A percentile compares a stretch with the other conserved stretches of the same genome.
phyloP scores from a whole-genome alignment of 2,329 filamentous ascomycete genomes.

The Diaporthe citri region DNA sequence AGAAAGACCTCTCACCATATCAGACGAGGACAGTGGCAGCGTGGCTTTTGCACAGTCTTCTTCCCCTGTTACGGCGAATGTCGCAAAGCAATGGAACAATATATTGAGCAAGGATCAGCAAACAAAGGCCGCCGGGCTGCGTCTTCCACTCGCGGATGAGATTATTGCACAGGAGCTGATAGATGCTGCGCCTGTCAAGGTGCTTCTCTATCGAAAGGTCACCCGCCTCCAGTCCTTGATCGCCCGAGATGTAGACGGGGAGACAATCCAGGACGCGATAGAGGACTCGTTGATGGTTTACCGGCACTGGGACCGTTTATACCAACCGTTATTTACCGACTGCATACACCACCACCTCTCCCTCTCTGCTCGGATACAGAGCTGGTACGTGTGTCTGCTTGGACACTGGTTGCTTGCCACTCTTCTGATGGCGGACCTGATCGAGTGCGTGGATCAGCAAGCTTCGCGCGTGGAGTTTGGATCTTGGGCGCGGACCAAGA shows the following conservation, averaged over 20 bases:
- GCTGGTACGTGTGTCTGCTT: conserved; percentile 70
- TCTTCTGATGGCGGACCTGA: conserved; percentile 66
- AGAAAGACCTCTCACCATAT: conserved; percentile 51
- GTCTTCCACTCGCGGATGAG: conserved; percentile 69
- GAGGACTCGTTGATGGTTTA: conserved; percentile 62
- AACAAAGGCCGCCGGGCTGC: conserved; percentile 42
- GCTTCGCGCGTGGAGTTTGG: conserved; percentile 46
- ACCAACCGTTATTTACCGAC: conserved; percentile 65
- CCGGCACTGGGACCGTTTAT: conserved; percentile 66
- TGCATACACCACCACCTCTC: conserved; percentile 62
- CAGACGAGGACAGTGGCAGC: conserved; percentile 53
- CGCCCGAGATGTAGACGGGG: conserved; percentile 49
- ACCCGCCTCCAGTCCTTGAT: conserved; percentile 61
- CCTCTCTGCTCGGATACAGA: conserved; percentile 66
- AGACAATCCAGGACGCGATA: conserved; percentile 59
- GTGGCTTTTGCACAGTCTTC: conserved; percentile 19
- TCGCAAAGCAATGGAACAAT: conserved; percentile 32
- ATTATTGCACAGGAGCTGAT: conserved; percentile 62
- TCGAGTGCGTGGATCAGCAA: conserved; percentile 62
- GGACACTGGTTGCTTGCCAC: conserved; percentile 70
- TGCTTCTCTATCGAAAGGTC: conserved; percentile 68
- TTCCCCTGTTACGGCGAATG: background rate
- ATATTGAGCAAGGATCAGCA: conserved; percentile 37
- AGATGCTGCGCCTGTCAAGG: conserved; percentile 69
- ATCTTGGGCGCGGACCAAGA: conserved; percentile 45